Evolutionary conservation across 1,284 basidiomycete genomes (phyloP), one percentile per base, ranked within the genome.

Genomic region (Lentinula novae-zelandiae): DNA sequence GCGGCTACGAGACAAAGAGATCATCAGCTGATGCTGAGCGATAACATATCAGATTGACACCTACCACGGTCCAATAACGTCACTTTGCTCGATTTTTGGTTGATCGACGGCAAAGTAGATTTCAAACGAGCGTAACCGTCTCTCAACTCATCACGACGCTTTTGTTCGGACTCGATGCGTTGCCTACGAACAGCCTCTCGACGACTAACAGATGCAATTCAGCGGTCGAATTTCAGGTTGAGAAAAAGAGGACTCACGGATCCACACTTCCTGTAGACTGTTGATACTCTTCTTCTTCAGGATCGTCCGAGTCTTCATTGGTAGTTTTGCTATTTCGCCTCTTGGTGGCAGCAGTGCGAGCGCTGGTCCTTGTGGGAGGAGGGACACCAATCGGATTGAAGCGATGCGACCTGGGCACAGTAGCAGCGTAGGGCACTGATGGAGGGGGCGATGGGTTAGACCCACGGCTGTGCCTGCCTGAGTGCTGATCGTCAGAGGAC

Each of bases 81-180:
- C 58, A 92, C 88, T 78, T 95, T 95, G 82, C 89, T 92, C 15
- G 87, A 86, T 79, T 93, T 91, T 81, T 94, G 92, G 78, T 91
- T 92, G 53, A 89, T 90, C 60, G 86, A 78, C 27, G 93, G 93
- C 64, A 95, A 85, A 58, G 86, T 87, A 66, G 91, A 89, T 81
- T 92, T 92, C 74, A 95, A 86, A 61, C 88, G 82, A 69, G 87
- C 83, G 76, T 95, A 95, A 61, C 92, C 92, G 63, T 93, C 90
- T 60, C 91, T 80, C 68, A 95, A 87, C 75, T 94, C 92, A 68
- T 95, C 90, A 53, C 92, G 86, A 68, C 92, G 83, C 67, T 91
- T 82, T 80, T 95, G 90, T 78, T 90, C 88, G 31, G 89, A 92
- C 79, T 91, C 89, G 76, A 92, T 93, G 75, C 90, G 89, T 77